phyloP scores from a whole-genome alignment of 306 rosid species.

The Psophocarpus tetragonolobus region DNA sequence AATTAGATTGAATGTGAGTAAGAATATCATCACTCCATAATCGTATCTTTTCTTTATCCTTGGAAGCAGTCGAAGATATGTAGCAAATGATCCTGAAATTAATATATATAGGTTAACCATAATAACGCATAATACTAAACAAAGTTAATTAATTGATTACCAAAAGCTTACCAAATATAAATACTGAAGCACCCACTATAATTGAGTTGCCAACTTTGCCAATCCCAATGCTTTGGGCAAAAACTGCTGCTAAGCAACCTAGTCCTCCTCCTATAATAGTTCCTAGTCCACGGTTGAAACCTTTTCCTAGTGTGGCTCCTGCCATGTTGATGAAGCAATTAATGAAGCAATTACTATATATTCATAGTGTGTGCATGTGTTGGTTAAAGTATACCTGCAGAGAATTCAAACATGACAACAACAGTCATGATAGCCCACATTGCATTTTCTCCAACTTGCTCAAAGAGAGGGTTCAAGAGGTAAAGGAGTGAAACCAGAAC shows the following conservation, averaged over 20 bases:
- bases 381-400: conserved; percentile 58
- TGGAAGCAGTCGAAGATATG: conserved; percentile 58
- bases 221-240: conserved; percentile 62
- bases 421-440: conserved; percentile 99
- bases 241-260: conserved; percentile 66
- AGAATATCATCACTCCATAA: conserved; percentile 71
- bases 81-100: conserved; percentile 58
- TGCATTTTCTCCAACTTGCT: conserved; percentile 79
- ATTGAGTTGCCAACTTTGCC: conserved; percentile 61
- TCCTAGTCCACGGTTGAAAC: conserved; percentile 82
- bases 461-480: conserved; percentile 70
- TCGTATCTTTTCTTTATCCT: conserved; percentile 80
- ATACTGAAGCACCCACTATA: conserved; percentile 51
- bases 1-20: conserved; percentile 77
- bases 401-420: conserved; percentile 80
- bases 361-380: no score
- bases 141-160: no score
- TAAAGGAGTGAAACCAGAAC: conserved; percentile 78
- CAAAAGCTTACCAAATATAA: conserved; percentile 54
- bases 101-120: not conserved
- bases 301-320: conserved; percentile 94
- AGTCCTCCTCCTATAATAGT: conserved; percentile 77
- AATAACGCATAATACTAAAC: not conserved
- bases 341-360: no score
- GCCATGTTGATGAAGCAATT: not conserved